Conservation (phyloP, 2,329 filamentous ascomycete species). For the Phoma sp. region DNA sequence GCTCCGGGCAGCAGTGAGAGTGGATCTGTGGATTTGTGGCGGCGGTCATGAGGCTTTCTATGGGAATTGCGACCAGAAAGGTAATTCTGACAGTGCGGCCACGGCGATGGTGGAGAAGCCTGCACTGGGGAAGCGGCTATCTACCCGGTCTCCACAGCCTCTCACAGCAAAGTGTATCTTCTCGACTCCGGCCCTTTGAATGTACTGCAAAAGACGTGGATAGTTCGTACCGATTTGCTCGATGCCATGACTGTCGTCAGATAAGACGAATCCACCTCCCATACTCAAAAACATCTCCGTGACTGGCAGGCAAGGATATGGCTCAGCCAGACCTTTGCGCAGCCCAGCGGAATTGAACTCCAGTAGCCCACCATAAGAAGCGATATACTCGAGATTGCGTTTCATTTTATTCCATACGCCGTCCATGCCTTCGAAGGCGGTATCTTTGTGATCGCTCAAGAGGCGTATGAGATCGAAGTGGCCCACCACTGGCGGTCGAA, state of each 20-base stretch:
- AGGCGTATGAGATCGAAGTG: constrained; percentile 94
- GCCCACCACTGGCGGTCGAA: constrained; percentile 80
- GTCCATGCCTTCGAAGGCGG: constrained; percentile 64
- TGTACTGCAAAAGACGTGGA: constrained; percentile 70
- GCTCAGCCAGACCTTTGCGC: constrained; percentile 87
- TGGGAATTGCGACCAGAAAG: constrained; percentile 35
- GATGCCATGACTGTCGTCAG: constrained; percentile 91
- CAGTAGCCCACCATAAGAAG: constrained; percentile 77
- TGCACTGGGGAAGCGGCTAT: constrained; percentile 44
- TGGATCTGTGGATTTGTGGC: constrained; percentile 13
- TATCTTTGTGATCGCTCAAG: constrained; percentile 71
- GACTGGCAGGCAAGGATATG: constrained; percentile 82
- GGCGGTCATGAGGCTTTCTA: constrained; percentile 5
- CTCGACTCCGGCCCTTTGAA: constrained; percentile 69
- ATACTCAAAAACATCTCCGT: constrained; percentile 78
- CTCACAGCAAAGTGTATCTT: constrained; percentile 55
- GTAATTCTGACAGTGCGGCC: constrained; percentile 34
- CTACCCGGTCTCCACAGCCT: constrained; percentile 24
- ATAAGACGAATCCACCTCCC: constrained; percentile 85
- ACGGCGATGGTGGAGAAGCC: constrained; percentile 45
- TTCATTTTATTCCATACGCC: constrained; percentile 75
- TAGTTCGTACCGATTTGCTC: constrained; percentile 91
- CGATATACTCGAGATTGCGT: constrained; percentile 76
- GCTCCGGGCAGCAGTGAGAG: constrained; percentile 8
- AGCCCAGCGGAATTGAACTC: constrained; percentile 89